phyloP scores from a whole-genome alignment of 768 basidiomycete genomes.

The Polyporus arcularius region DNA sequence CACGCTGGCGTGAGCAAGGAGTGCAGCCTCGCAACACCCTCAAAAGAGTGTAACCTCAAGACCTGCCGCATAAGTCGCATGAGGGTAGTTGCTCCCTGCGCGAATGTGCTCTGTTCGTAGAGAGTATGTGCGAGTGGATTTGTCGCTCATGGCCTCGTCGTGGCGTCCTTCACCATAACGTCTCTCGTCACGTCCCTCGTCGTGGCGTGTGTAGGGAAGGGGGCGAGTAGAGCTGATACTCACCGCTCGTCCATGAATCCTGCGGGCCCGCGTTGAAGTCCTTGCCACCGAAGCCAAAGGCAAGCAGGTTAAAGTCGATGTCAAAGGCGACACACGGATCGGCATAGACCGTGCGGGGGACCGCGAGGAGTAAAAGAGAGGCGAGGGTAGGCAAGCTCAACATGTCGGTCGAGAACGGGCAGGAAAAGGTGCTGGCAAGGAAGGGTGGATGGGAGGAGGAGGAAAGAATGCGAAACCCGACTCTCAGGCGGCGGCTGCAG shows the following conservation, averaged over 20 bases:
- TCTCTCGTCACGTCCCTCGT: too few relatives aligned
- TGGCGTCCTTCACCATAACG: too few relatives aligned
- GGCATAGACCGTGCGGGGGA: constrained; percentile 36
- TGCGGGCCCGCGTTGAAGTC: constrained; percentile 82
- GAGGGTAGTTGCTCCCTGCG: too few relatives aligned
- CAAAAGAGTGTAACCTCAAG: too few relatives aligned
- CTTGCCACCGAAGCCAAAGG: constrained; percentile 80
- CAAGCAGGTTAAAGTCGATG: constrained; percentile 77
- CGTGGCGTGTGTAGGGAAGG: too few relatives aligned
- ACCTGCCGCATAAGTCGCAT: too few relatives aligned
- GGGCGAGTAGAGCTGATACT: constrained; percentile 9
- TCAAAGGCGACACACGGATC: constrained; percentile 81
- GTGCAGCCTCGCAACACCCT: too few relatives aligned
- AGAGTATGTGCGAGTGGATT: too few relatives aligned
- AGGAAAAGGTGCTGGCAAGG: background rate
- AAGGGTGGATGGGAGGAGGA: background rate
- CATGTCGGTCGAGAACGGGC: constrained; percentile 30
- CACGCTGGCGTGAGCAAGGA: too few relatives aligned
- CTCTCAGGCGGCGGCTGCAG: too few relatives aligned
- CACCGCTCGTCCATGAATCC: constrained; percentile 64
- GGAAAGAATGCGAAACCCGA: background rate
- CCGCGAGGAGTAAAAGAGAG: constrained; percentile 54
- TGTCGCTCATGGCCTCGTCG: too few relatives aligned
- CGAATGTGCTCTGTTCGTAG: too few relatives aligned
- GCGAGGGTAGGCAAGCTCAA: constrained; percentile 42